Evolutionary conservation across 495 filamentous ascomycete species (phyloP).

Genomic region (Aspergillus hancockii): DNA sequence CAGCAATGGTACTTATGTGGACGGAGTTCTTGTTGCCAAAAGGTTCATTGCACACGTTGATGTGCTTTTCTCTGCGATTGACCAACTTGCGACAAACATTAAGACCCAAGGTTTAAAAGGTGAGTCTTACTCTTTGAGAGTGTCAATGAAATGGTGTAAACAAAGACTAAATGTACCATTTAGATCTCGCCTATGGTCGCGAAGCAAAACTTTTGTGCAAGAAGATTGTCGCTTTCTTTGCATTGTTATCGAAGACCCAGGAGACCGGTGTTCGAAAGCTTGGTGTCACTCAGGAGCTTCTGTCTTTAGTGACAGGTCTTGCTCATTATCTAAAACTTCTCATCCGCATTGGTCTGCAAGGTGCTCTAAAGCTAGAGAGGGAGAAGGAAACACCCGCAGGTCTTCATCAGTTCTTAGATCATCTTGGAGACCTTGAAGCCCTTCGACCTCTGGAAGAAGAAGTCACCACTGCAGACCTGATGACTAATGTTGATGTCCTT

Average conservation of each 20-base stretch:
- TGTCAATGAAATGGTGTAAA: neutral
- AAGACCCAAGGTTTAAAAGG: constrained; percentile 70
- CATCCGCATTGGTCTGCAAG: constrained; percentile 94
- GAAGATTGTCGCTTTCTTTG: constrained; percentile 98
- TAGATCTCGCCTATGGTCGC: constrained; percentile 85
- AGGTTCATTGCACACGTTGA: constrained; percentile 96
- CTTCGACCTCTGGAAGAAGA: constrained; percentile 60
- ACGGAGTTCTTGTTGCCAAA: constrained; percentile 94
- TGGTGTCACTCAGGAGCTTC: constrained; percentile 93
- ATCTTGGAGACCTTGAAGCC: constrained; percentile 72
- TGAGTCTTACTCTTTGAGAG: constrained; percentile 37
- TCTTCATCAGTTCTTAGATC: constrained; percentile 76
- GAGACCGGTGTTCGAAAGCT: constrained; percentile 83
- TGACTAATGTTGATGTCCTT: constrained; percentile 67
- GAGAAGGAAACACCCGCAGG: constrained; percentile 74
- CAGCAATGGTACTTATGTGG: constrained; percentile 94
- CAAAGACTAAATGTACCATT: constrained; percentile 26
- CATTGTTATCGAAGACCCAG: constrained; percentile 87
- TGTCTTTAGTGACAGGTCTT: constrained; percentile 92
- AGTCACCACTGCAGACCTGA: constrained; percentile 71
- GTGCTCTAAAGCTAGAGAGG: constrained; percentile 85
- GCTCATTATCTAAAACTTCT: constrained; percentile 98
- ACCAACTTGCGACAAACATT: constrained; percentile 76
- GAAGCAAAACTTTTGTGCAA: constrained; percentile 98
- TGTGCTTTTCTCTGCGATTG: constrained; percentile 85